Evolutionary conservation across 768 basidiomycete species (phyloP).

Genomic region (Suillus hirtellus): DNA sequence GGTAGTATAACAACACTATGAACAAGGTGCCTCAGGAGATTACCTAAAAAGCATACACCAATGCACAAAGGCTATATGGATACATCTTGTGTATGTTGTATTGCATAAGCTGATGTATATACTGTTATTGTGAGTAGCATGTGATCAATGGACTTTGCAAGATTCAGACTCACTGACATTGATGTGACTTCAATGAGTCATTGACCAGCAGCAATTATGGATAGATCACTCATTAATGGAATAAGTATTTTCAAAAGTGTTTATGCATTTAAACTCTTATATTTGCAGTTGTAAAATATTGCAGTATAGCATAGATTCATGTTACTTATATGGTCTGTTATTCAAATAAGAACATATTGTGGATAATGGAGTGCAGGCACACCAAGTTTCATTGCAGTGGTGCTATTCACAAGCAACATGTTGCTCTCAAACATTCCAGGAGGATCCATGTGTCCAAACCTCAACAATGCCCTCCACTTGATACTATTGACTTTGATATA

Average conservation of each 20-base stretch:
- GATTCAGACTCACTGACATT: background rate
- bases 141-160: slow-evolving; percentile 3
- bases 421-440: background rate
- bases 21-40: slow-evolving; percentile 9
- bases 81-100: background rate
- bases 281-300: background rate
- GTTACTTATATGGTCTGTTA: slow-evolving; percentile 1
- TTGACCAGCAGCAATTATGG: background rate
- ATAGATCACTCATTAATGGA: background rate
- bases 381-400: background rate
- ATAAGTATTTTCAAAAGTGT: background rate
- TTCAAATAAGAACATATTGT: background rate
- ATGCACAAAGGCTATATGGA: slow-evolving; percentile 10
- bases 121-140: background rate
- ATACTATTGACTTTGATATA: background rate
- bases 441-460: background rate
- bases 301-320: background rate
- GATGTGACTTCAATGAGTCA: background rate
- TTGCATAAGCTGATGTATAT: background rate
- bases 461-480: too few relatives aligned
- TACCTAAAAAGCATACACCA: slow-evolving; percentile 4
- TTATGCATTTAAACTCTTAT: background rate
- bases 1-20: background rate
- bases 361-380: slow-evolving; percentile 6
- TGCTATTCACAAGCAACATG: background rate